phyloP scores from a whole-genome alignment of 306 rosid genomes.

The Prunus kanzakura region DNA sequence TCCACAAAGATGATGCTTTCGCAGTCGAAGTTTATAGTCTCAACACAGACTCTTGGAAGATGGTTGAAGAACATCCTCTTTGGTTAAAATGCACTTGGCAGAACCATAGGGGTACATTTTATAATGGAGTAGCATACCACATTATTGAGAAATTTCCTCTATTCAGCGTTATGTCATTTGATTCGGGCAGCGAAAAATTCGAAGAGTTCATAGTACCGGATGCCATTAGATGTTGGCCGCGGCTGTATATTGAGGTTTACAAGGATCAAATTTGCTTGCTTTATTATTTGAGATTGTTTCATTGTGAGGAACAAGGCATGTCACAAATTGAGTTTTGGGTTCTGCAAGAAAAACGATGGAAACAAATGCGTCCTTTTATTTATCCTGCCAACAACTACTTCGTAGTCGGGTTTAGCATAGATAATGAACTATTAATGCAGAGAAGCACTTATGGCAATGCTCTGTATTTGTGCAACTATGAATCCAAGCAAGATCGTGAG shows the following conservation, averaged over 20 bases:
- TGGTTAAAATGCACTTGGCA: background rate
- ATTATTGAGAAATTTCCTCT: background rate
- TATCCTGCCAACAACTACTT: background rate
- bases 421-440: background rate
- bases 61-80: background rate
- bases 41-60: conserved; percentile 9
- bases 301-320: background rate
- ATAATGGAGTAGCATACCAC: conserved; percentile 1
- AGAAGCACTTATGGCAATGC: background rate
- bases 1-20: background rate
- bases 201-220: background rate
- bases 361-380: background rate
- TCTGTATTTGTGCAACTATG: background rate
- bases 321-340: background rate
- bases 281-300: too few relatives aligned
- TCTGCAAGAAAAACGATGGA: background rate
- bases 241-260: background rate
- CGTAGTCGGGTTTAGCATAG: background rate
- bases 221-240: background rate
- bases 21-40: background rate
- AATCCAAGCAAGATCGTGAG: background rate
- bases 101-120: background rate
- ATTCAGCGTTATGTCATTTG: background rate
- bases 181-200: background rate
- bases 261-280: background rate